Evolutionary conservation across 2,329 filamentous ascomycete species (phyloP).

Genomic region (Epichloe baconii): DNA sequence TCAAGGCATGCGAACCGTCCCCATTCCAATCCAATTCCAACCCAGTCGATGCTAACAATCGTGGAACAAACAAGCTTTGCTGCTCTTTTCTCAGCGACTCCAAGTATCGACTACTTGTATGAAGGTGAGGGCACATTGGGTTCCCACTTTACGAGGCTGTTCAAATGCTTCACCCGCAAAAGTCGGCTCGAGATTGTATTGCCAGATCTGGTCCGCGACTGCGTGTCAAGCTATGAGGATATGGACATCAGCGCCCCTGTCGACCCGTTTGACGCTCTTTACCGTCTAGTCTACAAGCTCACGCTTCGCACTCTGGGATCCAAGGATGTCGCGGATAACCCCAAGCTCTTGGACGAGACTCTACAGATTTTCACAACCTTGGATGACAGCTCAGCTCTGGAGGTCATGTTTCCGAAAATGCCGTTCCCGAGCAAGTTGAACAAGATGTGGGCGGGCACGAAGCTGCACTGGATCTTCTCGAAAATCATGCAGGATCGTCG

Average conservation of each 20-base stretch:
- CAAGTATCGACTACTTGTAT: constrained; percentile 10
- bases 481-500: constrained; percentile 32
- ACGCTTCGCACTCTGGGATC: constrained; percentile 42
- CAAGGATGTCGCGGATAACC: constrained; percentile 38
- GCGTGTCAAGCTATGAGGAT: constrained; percentile 6
- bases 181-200: constrained; percentile 26
- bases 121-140: constrained; percentile 12
- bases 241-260: constrained; percentile 10
- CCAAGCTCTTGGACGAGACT: constrained; percentile 25
- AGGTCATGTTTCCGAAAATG: constrained; percentile 40
- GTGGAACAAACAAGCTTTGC: constrained; percentile 12
- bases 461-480: constrained; percentile 35
- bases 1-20: too few species aligned
- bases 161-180: constrained; percentile 23
- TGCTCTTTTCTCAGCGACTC: constrained; percentile 18
- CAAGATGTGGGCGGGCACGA: constrained; percentile 30
- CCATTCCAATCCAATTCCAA: too few species aligned
- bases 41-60: too few species aligned
- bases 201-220: constrained; percentile 29
- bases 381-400: constrained; percentile 28
- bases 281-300: constrained; percentile 39
- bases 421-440: constrained; percentile 29
- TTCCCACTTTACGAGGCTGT: constrained; percentile 13
- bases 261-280: constrained; percentile 41
- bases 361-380: constrained; percentile 33